phyloP scores from a whole-genome alignment of 2,329 filamentous ascomycete species.

The Domatiomyces globalis region DNA sequence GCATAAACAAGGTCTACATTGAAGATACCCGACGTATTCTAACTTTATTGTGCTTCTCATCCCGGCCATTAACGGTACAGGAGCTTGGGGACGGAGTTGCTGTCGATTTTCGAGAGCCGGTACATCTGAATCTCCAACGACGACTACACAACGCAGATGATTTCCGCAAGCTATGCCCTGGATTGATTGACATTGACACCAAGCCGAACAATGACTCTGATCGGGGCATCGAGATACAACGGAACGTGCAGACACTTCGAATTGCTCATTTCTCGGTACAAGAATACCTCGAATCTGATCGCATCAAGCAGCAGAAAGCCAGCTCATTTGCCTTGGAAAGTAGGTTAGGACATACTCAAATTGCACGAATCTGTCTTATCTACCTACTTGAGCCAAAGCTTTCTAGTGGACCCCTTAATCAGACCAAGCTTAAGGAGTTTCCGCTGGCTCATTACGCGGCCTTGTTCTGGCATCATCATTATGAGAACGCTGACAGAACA shows the following conservation, averaged over 20 bases:
- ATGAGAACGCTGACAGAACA: neutral
- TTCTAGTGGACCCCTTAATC: conserved; percentile 1
- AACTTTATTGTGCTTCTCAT: conserved; percentile 18
- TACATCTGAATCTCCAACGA: conserved; percentile 13
- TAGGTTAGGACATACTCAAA: neutral
- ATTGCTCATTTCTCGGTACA: conserved; percentile 24
- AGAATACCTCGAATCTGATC: conserved; percentile 20
- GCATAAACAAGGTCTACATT: conserved; percentile 9
- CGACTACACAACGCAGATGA: conserved; percentile 8
- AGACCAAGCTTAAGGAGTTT: conserved; percentile 1
- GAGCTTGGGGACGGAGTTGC: conserved; percentile 19
- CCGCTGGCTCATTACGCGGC: conserved; percentile 8
- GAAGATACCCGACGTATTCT: conserved; percentile 19
- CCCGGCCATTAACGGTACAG: conserved; percentile 14
- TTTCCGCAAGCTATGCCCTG: conserved; percentile 16
- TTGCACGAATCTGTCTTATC: conserved; percentile 7
- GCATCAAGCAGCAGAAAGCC: conserved; percentile 10
- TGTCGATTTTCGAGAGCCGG: conserved; percentile 16
- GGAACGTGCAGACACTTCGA: conserved; percentile 3
- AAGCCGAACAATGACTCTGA: neutral
- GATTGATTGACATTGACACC: conserved; percentile 14
- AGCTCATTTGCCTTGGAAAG: no score
- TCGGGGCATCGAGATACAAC: no score
- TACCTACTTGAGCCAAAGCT: conserved; percentile 4
- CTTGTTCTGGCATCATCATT: conserved; percentile 7